Percentiles rank a stretch among this genome's conserved stretches.
These are phyloP conservation scores for Allomyces javanicus DNA, from an alignment of 192 early-diverging fungal genomes.

Conservation along the genomic window DNA sequence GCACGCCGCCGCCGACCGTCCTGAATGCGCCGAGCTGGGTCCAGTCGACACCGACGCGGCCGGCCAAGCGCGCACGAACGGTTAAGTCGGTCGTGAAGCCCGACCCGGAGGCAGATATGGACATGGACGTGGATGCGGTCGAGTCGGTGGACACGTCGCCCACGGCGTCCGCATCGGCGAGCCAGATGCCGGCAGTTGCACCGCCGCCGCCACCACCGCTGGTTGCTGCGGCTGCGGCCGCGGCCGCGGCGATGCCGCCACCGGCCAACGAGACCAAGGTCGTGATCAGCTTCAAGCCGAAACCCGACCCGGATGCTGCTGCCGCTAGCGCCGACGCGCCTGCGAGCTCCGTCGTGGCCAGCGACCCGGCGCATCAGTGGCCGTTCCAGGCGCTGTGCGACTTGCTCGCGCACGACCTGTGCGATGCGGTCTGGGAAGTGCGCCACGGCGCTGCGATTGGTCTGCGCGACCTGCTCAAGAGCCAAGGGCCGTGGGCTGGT, in stretches of 20 bases:
- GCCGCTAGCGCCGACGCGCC: conserved; percentile 34
- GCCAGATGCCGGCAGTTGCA: no score
- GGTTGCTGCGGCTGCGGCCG: not conserved
- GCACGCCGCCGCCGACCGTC: not conserved
- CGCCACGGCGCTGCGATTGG: conserved; percentile 94
- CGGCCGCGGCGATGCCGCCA: not conserved
- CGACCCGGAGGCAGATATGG: not conserved
- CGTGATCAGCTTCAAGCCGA: conserved; percentile 1
- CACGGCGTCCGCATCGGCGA: no score
- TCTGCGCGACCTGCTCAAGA: conserved; percentile 67
- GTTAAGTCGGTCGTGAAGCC: not conserved
- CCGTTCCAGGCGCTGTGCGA: conserved; percentile 47
- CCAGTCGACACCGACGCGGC: not conserved
- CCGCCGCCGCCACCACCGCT: not conserved
- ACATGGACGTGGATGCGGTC: not conserved
- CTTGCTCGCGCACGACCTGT: conserved; percentile 48
- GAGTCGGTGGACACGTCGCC: no score
- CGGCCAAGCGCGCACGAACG: not conserved
- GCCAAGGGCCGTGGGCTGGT: conserved; percentile 66
- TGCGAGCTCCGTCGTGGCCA: conserved; percentile 14
- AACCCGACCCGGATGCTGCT: conserved; percentile 33
- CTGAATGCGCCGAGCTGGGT: not conserved
- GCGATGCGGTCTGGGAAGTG: conserved; percentile 67
- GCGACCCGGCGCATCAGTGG: conserved; percentile 38
- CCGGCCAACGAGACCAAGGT: not conserved